Evolutionary conservation across 2,329 filamentous ascomycete species (phyloP).

Genomic region (Microcyclosporella mali): DNA sequence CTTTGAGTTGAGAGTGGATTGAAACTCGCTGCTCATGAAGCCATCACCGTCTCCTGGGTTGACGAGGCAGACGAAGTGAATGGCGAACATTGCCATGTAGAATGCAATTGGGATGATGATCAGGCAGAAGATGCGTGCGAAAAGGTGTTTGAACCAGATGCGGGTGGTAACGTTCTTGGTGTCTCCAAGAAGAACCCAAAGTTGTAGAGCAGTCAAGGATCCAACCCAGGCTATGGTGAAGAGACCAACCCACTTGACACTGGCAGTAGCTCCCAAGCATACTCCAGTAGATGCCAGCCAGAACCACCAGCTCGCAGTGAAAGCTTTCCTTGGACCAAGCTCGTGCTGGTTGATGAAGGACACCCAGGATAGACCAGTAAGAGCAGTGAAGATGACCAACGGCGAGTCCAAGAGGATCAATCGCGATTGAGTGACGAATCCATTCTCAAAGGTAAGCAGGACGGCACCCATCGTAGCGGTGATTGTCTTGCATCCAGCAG

Average conservation of each 20-base stretch:
- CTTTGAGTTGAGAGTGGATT: constrained; percentile 94
- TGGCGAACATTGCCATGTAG: constrained; percentile 95
- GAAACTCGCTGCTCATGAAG: constrained; percentile 99
- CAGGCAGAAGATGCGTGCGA: constrained; percentile 83
- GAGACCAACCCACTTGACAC: constrained; percentile 97
- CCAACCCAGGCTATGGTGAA: constrained; percentile 99
- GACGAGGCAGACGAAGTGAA: constrained; percentile 86
- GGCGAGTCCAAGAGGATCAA: constrained; percentile 95
- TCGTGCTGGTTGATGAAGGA: constrained; percentile 97
- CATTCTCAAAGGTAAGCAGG: constrained; percentile 94
- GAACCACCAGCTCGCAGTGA: constrained; percentile 92
- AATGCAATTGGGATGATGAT: constrained; percentile 83
- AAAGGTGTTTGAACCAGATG: constrained; percentile 87
- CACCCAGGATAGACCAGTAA: constrained; percentile 82
- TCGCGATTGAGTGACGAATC: constrained; percentile 87
- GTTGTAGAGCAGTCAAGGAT: constrained; percentile 77
- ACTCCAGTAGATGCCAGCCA: constrained; percentile 86
- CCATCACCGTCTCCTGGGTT: constrained; percentile 97
- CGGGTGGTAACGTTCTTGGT: constrained; percentile 74
- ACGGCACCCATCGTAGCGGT: constrained; percentile 77
- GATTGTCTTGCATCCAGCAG: constrained; percentile 77
- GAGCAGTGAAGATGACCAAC: constrained; percentile 83
- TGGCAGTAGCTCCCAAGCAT: constrained; percentile 80
- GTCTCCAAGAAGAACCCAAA: constrained; percentile 93
- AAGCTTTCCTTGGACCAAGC: constrained; percentile 80